Evolutionary conservation across 768 basidiomycete genomes (phyloP).

Genomic region (Russula dissimulans): DNA sequence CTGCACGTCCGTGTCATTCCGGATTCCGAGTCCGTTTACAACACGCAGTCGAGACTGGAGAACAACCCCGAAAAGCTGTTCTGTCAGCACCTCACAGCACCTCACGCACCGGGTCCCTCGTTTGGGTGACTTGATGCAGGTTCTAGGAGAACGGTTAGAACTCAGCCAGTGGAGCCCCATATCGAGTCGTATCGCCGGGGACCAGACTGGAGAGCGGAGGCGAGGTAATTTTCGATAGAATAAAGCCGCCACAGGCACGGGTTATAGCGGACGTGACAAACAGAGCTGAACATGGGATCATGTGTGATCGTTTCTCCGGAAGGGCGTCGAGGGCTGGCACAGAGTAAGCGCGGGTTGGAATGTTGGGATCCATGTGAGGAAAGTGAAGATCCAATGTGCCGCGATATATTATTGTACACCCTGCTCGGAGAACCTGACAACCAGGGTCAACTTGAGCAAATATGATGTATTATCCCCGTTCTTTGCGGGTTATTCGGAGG

Average conservation of each 20-base stretch:
- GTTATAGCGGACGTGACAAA: background rate
- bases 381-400: too few species aligned
- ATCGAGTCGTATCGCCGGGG: slow-evolving; percentile 8
- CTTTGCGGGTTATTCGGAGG: too few species aligned
- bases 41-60: background rate
- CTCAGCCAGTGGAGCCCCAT: background rate
- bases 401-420: too few species aligned
- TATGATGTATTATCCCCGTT: slow-evolving; percentile 25
- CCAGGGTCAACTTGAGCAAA: slow-evolving; percentile 19
- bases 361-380: slow-evolving; percentile 12
- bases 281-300: background rate
- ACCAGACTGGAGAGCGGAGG: slow-evolving; percentile 2
- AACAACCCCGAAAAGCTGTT: background rate
- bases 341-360: slow-evolving; percentile 14
- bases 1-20: too few species aligned
- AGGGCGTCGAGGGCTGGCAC: background rate
- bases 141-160: background rate
- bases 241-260: slow-evolving; percentile 10
- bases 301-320: too few species aligned
- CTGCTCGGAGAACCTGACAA: too few species aligned
- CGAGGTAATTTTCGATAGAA: background rate
- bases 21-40: too few species aligned
- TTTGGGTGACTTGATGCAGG: background rate
- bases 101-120: background rate
- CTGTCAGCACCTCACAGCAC: background rate